phyloP scores from a whole-genome alignment of 495 filamentous ascomycete genomes.

The Penicillium samsonianum region DNA sequence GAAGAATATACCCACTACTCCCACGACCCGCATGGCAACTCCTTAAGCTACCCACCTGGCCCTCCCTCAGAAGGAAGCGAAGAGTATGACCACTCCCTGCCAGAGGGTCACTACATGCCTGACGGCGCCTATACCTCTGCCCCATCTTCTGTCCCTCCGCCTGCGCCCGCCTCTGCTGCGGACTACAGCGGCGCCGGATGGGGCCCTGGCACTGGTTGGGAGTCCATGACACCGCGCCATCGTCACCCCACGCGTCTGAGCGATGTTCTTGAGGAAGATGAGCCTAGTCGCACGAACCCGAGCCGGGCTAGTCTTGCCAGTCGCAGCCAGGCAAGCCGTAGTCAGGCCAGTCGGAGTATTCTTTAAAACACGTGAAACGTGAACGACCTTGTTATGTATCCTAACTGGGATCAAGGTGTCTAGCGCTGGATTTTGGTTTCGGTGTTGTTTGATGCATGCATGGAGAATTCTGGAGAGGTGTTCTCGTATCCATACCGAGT shows the following conservation, averaged over 20 bases:
- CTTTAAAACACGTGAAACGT: conserved; percentile 1
- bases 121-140: conserved; percentile 47
- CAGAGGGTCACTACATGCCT: conserved; percentile 48
- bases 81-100: conserved; percentile 54
- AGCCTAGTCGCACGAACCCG: conserved; percentile 58
- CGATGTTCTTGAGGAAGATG: conserved; percentile 81
- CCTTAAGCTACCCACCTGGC: conserved; percentile 37
- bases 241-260: conserved; percentile 93
- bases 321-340: conserved; percentile 34
- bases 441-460: neutral
- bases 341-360: conserved; percentile 4
- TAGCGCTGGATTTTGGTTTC: neutral
- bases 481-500: conserved; percentile 5
- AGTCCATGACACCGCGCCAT: conserved; percentile 72
- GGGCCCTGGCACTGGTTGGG: conserved; percentile 69
- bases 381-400: neutral
- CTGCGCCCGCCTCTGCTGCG: conserved; percentile 31
- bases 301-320: conserved; percentile 54
- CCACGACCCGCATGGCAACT: conserved; percentile 46
- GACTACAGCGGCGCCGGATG: conserved; percentile 67
- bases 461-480: neutral
- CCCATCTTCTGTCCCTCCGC: conserved; percentile 33
- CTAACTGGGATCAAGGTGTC: neutral
- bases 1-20: conserved; percentile 58
- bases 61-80: conserved; percentile 53